Evolutionary conservation across 495 filamentous ascomycete genomes (phyloP), one percentile per base, ranked within the genome.

Genomic region (Halenospora varia): DNA sequence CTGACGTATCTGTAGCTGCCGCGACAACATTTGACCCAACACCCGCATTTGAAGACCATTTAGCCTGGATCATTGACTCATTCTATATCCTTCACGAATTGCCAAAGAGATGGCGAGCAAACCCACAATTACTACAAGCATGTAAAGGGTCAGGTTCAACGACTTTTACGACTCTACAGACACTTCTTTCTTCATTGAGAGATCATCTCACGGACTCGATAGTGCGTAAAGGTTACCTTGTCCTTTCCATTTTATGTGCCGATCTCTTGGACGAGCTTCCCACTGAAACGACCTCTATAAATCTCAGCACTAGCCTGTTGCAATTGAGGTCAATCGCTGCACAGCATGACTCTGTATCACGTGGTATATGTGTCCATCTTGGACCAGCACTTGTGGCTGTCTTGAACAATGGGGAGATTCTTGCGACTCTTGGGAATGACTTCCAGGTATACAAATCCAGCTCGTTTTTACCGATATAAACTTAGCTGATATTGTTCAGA

Each of bases 371-470:
- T 22, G 17, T 56, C 2, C 46, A 66, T 24, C 47, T 68, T 11
- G 18, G 61, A 1, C 57, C 64, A 23, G 26, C 40, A 2, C 39
- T 70, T 23, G 29, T 41, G 25, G 24, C 41, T n/a, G 41, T 51
- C 19, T 55, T 61, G 22, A 35, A 48, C 9, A 35, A 57, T 35
- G 62, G 51, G 10, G 52, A 15, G 25, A 49, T 17, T 20, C 51
- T 47, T 26, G 19, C 17, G 17, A 51, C 15, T 9, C 49, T 64
- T 15, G 55, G 56, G 18, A 49, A 59, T 25, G 66, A 69, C 41
- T 62, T 67, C 22, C 39, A 67, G 59, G 68, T 69, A 57, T 17
- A n/a, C n/a, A n/a, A n/a, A n/a, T n/a, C n/a, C n/a, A n/a, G n/a
- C 53, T 42, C 26, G 22, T 44, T 25, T 17, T 39, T 25, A 23